Evolutionary conservation across 202 grass and related monocot species (phyloP).

Genomic region (Elaeis oleifera): DNA sequence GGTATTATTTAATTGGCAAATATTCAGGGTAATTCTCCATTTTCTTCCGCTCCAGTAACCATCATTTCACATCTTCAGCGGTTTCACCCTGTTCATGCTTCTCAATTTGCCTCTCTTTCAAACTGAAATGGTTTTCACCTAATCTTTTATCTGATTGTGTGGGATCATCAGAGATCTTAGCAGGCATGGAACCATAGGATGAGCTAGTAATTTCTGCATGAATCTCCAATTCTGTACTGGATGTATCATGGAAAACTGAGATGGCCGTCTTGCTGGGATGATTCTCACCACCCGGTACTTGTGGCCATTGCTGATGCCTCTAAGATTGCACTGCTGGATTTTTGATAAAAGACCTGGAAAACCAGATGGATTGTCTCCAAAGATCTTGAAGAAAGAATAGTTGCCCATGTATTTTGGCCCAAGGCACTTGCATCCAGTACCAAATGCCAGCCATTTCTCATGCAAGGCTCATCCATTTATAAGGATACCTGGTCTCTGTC

Average conservation of each 20-base stretch:
- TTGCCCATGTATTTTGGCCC: constrained; percentile 79
- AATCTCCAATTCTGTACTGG: constrained; percentile 24
- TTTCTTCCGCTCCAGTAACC: background rate
- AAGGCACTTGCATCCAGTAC: constrained; percentile 66
- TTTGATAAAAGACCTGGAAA: constrained; percentile 80
- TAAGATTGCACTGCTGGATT: constrained; percentile 45
- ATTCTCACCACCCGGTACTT: constrained; percentile 72
- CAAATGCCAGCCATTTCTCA: constrained; percentile 76
- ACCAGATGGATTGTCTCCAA: constrained; percentile 77
- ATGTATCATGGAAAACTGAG: constrained; percentile 38
- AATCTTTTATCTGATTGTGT: background rate
- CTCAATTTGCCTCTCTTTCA: constrained; percentile 19
- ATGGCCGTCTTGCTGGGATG: constrained; percentile 51
- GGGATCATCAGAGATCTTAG: background rate
- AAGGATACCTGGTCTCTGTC: constrained; percentile 68
- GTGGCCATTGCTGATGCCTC: constrained; percentile 56
- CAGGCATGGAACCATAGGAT: constrained; percentile 47
- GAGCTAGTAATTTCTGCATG: constrained; percentile 47
- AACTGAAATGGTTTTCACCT: background rate
- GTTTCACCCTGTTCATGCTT: constrained; percentile 22
- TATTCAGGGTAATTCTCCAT: constrained; percentile 7
- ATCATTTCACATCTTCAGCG: no score
- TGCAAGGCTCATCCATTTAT: constrained; percentile 82
- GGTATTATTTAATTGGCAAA: background rate
- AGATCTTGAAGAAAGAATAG: constrained; percentile 90